phyloP scores from a whole-genome alignment of 495 filamentous ascomycete genomes.

The Hamigera avellanea region DNA sequence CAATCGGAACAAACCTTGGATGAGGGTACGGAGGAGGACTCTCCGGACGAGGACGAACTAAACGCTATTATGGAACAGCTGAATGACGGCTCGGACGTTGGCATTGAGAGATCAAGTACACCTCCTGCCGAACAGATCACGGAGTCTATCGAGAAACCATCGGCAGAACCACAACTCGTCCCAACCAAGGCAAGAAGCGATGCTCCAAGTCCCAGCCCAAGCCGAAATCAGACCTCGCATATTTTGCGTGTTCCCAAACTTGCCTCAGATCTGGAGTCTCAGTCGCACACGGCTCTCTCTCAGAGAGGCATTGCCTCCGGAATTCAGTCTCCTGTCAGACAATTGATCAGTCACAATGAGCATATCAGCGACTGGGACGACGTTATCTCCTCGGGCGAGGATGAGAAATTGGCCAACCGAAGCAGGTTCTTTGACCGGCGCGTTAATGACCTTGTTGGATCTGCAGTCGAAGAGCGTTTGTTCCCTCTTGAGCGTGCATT shows the following conservation, averaged over 20 bases:
- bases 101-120: conserved; percentile 50
- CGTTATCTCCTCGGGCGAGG: conserved; percentile 69
- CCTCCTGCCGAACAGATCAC: conserved; percentile 27
- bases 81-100: conserved; percentile 59
- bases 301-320: conserved; percentile 23
- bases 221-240: conserved; percentile 38
- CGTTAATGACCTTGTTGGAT: conserved; percentile 73
- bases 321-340: conserved; percentile 47
- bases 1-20: conserved; percentile 6
- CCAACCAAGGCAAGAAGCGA: conserved; percentile 51
- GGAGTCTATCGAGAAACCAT: conserved; percentile 31
- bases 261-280: conserved; percentile 25
- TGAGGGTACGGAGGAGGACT: conserved; percentile 21
- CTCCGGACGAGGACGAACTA: conserved; percentile 63
- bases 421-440: conserved; percentile 77
- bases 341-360: conserved; percentile 52
- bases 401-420: conserved; percentile 63
- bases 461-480: conserved; percentile 63
- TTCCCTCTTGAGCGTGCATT: conserved; percentile 70
- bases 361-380: conserved; percentile 87
- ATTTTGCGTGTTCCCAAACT: conserved; percentile 34
- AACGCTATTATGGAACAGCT: conserved; percentile 79
- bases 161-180: conserved; percentile 44
- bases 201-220: conserved; percentile 65
- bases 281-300: conserved; percentile 27